Evolutionary conservation across 768 basidiomycete species (phyloP).

Genomic region (Boletus patriciae): DNA sequence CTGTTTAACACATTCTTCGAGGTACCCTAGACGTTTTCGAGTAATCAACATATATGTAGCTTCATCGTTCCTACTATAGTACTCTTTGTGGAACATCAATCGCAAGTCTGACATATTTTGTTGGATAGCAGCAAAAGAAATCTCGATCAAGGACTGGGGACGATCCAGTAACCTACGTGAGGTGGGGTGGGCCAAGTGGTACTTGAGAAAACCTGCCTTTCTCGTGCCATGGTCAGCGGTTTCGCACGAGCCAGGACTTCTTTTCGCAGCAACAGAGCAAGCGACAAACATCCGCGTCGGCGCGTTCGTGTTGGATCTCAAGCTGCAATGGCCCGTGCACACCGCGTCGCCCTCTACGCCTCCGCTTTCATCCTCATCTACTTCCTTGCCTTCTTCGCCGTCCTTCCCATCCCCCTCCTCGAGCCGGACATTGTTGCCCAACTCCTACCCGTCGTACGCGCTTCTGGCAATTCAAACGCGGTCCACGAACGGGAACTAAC

Average conservation of each 20-base stretch:
- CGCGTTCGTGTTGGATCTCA: background rate
- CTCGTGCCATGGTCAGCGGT: too few species aligned
- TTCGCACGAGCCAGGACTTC: too few species aligned
- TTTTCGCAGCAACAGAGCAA: too few species aligned
- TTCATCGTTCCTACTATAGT: background rate
- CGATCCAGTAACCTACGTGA: too few species aligned
- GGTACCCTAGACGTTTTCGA: background rate
- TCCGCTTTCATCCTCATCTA: constrained; percentile 49
- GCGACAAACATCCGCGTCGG: too few species aligned
- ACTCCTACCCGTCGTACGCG: constrained; percentile 17
- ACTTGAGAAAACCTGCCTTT: too few species aligned
- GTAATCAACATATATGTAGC: background rate
- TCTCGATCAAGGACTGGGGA: background rate
- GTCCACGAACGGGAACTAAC: background rate
- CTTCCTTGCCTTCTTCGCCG: constrained; percentile 14
- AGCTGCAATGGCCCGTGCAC: constrained; percentile 57
- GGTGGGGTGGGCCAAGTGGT: too few species aligned
- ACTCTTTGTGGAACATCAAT: background rate
- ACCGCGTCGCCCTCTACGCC: constrained; percentile 49
- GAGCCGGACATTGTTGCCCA: constrained; percentile 3
- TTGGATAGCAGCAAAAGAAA: background rate
- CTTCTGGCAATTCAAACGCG: too few species aligned
- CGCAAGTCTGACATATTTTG: background rate
- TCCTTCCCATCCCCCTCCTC: constrained; percentile 19
- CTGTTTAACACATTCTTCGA: background rate